Evolutionary conservation across 2,329 filamentous ascomycete species (phyloP), one percentile per base, ranked within the genome.

Genomic region (Monilinia aucupariae): DNA sequence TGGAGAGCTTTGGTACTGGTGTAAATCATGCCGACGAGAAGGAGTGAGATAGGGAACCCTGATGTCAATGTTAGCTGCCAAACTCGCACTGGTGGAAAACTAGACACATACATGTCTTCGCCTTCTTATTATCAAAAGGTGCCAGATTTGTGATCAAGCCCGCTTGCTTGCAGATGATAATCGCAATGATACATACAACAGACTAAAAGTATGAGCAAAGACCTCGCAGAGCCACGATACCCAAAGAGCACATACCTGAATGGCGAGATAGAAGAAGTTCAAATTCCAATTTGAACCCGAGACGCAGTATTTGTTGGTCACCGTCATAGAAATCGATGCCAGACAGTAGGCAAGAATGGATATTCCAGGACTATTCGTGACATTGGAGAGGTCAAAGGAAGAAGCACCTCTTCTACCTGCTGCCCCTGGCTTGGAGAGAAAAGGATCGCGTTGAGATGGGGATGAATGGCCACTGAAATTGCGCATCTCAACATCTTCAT

Each of bases 1-100:
- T 97, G 92, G 52, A 99, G 86, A 25, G 94, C 92, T 80, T 97
- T 97, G 73, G 91, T 94, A 73, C 91, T 88, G 62, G 94, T 97
- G 79, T 97, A 99, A 78, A 99, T 97, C 94, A 97, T 99, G 75
- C 92, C 92, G 74, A 97, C 94, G 68, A 99, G 87, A 66, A 97
- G 89, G 62, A 97, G 81, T 64, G 94, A 96, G 72, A 99, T 91
- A 55, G 94, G 94, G 74, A 97, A 96, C 94, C 92, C 91, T 96
- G 71, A 55, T 62, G 62, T 66, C 41, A 65, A 63, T 53, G 51
- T 50, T 34, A 49, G 20, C 50, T n/a, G 9, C 45, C 43, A 49
- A n/a, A 48, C 32, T 55, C 12, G 39, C 22, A 55, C 20, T 12
- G 53, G 20, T 17, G 17, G 53, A 27, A 54, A 61, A 45, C 52